A percentile compares a stretch with the other conserved stretches of the same genome.
Conservation (phyloP, 140 eudicot genomes). For the Stevia rebaudiana region DNA sequence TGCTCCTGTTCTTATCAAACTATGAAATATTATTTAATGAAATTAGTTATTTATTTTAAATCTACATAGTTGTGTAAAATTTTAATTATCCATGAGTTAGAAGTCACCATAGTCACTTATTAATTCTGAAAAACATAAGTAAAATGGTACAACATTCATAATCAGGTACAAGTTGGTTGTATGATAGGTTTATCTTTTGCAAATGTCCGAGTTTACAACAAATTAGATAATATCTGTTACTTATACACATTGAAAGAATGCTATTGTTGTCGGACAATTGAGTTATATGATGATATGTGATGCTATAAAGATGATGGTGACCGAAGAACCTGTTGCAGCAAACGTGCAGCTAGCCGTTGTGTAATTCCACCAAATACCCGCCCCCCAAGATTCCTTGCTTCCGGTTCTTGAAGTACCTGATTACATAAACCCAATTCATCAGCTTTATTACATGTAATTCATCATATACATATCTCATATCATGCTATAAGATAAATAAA, state of each 20-base stretch:
- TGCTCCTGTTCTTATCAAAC: no score
- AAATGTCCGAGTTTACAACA: conserved; percentile 26
- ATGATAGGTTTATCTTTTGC: conserved; percentile 10
- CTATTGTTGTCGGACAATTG: conserved; percentile 10
- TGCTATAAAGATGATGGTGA: conserved; percentile 45
- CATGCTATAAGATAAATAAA: background rate
- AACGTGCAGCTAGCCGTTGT: conserved; percentile 91
- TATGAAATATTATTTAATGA: no score
- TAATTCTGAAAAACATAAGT: background rate
- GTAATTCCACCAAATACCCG: conserved; percentile 86
- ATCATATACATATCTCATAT: background rate
- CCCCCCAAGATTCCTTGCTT: conserved; percentile 73
- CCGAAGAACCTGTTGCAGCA: conserved; percentile 86
- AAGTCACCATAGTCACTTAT: no score
- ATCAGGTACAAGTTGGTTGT: conserved; percentile 5
- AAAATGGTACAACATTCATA: background rate
- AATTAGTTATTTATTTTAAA: no score
- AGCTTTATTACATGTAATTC: background rate
- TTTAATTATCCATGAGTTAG: no score
- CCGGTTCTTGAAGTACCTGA: conserved; percentile 90
- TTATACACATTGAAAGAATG: conserved; percentile 36
- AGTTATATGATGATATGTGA: conserved; percentile 7
- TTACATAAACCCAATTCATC: conserved; percentile 3
- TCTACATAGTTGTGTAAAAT: no score
- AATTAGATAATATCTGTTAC: background rate